These are phyloP conservation scores for Bolboschoenoplectus hybrid DNA, from an alignment of 202 grass and related monocot species.

Conservation along the genomic window DNA sequence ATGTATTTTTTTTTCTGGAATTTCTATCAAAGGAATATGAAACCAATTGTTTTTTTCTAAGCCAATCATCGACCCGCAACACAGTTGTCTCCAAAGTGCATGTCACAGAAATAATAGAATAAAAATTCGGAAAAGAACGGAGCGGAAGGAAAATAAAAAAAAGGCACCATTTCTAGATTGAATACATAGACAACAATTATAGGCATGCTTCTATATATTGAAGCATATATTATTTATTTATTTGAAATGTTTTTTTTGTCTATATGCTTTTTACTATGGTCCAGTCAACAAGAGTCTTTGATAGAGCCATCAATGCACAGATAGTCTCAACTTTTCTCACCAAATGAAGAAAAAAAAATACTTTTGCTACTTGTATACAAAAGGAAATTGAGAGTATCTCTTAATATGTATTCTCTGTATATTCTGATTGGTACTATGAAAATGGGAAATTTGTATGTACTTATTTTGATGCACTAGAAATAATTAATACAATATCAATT, in stretches of 20 bases:
- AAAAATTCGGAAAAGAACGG: neutral
- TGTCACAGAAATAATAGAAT: neutral
- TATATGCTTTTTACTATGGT: neutral
- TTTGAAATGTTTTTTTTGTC: neutral
- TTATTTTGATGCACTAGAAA: too few relatives aligned
- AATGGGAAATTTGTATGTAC: too few relatives aligned
- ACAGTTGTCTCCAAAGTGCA: neutral
- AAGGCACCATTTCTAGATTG: neutral
- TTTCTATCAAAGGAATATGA: neutral
- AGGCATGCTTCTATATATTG: too few relatives aligned
- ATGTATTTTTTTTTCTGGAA: neutral
- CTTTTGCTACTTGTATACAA: neutral
- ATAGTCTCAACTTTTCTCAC: neutral
- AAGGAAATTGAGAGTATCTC: too few relatives aligned
- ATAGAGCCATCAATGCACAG: neutral
- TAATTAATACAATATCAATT: too few relatives aligned
- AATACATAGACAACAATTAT: neutral
- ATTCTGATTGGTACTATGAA: too few relatives aligned
- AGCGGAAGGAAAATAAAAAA: neutral
- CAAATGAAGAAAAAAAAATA: neutral
- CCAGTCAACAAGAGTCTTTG: conserved; percentile 4
- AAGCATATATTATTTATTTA: neutral
- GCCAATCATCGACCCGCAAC: neutral
- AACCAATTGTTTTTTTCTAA: neutral
- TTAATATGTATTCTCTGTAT: too few relatives aligned